Conservation (phyloP, 2,329 filamentous ascomycete genomes). For the Colletotrichum chlorophyti region DNA sequence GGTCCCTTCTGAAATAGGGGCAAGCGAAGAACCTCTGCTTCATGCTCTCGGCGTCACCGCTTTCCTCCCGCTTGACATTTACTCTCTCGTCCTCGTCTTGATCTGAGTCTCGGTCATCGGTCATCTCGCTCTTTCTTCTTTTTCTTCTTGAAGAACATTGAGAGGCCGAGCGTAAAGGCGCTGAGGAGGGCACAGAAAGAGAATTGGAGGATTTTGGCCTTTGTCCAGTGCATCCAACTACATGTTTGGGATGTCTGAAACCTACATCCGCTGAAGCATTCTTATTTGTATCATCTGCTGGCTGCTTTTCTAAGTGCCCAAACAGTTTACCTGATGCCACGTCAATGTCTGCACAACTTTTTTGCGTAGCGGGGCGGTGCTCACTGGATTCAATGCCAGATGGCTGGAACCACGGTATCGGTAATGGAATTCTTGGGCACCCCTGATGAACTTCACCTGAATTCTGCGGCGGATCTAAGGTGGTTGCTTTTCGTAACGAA, state of each 20-base stretch:
- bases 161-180: neutral
- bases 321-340: no score
- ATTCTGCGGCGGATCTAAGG: no score
- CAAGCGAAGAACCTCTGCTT: constrained; percentile 30
- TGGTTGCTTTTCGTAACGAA: no score
- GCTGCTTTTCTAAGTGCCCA: no score
- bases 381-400: no score
- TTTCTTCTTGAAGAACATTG: neutral
- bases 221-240: neutral
- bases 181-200: neutral
- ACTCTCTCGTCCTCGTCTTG: neutral
- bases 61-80: neutral
- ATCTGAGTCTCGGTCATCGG: neutral
- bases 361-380: no score
- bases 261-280: neutral
- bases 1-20: constrained; percentile 37
- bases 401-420: no score
- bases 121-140: neutral
- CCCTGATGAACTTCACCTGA: no score
- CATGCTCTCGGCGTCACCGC: neutral
- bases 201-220: no score
- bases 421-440: no score
- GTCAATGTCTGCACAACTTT: no score
- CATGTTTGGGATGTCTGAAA: neutral
- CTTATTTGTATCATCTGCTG: no score